Conservation (phyloP, 768 basidiomycete genomes). For the Pholiota molesta region DNA sequence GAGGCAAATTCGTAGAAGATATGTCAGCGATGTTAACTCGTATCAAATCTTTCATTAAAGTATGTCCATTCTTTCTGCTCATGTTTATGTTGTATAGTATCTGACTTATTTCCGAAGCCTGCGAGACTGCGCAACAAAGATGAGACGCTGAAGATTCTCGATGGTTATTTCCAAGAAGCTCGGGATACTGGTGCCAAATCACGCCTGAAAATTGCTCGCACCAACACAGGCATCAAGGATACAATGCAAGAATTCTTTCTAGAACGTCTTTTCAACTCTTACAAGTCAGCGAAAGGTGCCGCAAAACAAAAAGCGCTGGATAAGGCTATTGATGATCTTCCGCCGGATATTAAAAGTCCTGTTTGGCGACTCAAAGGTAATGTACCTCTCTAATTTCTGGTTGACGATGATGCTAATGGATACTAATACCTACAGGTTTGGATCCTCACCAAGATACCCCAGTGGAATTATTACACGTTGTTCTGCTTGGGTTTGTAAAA, state of each 20-base stretch:
- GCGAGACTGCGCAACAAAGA: background rate
- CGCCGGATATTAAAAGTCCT: conserved; percentile 30
- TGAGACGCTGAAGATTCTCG: background rate
- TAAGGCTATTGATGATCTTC: background rate
- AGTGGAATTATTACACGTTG: conserved; percentile 46
- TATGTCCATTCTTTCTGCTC: conserved; percentile 10
- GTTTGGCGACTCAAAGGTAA: conserved; percentile 32
- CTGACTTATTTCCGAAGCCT: background rate
- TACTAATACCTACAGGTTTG: background rate
- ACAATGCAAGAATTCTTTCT: conserved; percentile 29
- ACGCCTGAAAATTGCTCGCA: conserved; percentile 20
- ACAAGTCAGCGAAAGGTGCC: conserved; percentile 11
- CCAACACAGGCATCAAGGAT: conserved; percentile 35
- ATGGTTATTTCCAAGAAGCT: too few species aligned
- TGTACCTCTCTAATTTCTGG: too few species aligned
- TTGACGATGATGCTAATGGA: too few species aligned
- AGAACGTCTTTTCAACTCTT: conserved; percentile 19
- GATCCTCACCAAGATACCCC: too few species aligned
- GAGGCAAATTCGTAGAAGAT: background rate
- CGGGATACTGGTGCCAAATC: background rate
- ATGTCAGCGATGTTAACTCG: conserved; percentile 20
- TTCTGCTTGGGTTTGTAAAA: conserved; percentile 50
- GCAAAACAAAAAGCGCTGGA: conserved; percentile 6
- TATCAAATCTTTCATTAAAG: conserved; percentile 26
- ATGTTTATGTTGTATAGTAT: background rate